Evolutionary conservation across 208 protist genomes (phyloP), one percentile per base, ranked within the genome.

Genomic region (Acanthamoeba sp.): DNA sequence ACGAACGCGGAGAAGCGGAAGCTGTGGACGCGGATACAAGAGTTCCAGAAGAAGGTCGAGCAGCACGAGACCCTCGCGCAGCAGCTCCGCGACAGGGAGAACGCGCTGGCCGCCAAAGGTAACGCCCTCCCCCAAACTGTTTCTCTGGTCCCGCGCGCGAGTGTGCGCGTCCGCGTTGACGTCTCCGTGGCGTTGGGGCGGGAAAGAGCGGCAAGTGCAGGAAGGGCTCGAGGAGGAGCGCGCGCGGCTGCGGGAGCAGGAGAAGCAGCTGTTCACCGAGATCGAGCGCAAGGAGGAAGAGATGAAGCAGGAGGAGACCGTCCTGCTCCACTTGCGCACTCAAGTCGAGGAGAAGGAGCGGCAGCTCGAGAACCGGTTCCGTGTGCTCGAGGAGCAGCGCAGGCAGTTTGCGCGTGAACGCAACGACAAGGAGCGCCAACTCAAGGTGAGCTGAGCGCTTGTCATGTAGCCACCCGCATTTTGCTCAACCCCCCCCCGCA

Each of bases 31-130:
- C 20, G 42, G 29, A 85, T 85, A 4, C 76, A 85, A 36, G 76
- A 85, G 32, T 50, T 85, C 42, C 76, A 85, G 48, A 85, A 85
- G 76, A 85, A 85, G 32, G 76, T 85, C 7, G 76, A 85, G 42
- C 38, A 85, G 76, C 76, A 85, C 42, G 76, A 85, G n/a, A 1
- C 29, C 76, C 27, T 59, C 24, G 76, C 76, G 32, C 38, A 85
- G 45, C 76, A 38, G 10, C 76, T 85, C 42, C 45, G 12, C 3
- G 76, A 85, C 32, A 50, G 24, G 48, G 76, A 85, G 22, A 32
- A 12, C 36, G 76, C 48, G 4, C 27, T 85, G 2, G 2, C 48
- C 14, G 36, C 18, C 76, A 85, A 85, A 85, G 76, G 76, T 85
- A 36, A 18, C 9, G 6, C 9, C 36, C 18, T 7, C n/a, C n/a